phyloP scores from a whole-genome alignment of 768 basidiomycete genomes.

The Dictyophora rubrovolvata region DNA sequence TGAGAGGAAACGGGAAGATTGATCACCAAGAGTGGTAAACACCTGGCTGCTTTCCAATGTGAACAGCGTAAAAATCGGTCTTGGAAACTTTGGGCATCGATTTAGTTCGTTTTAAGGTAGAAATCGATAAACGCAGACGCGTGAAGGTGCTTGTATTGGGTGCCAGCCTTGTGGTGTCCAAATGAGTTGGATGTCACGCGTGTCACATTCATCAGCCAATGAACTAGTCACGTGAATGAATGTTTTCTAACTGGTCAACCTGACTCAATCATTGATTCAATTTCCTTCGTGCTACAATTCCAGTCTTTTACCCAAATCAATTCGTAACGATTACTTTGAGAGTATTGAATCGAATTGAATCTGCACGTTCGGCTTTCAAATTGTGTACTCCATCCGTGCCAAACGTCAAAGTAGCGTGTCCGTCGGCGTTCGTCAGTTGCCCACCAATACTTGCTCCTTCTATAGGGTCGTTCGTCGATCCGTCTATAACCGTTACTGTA shows the following conservation, averaged over 20 bases:
- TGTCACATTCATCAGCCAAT: too few species aligned
- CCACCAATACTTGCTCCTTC: constrained; percentile 25
- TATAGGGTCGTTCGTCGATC: constrained; percentile 22
- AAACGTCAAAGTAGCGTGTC: constrained; percentile 23
- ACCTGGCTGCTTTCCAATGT: constrained; percentile 50
- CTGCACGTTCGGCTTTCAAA: constrained; percentile 25
- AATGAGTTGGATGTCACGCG: too few species aligned
- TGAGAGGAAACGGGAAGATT: background rate
- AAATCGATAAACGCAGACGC: too few species aligned
- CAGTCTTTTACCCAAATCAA: background rate
- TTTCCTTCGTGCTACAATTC: too few species aligned
- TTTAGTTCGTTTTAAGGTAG: background rate
- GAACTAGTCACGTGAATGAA: too few species aligned
- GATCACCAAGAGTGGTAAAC: constrained; percentile 63
- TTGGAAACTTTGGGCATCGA: constrained; percentile 32
- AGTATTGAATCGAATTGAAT: constrained; percentile 25
- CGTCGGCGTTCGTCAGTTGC: constrained; percentile 16
- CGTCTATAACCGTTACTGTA: constrained; percentile 29
- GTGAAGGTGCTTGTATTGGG: too few species aligned
- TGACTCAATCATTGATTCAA: too few species aligned
- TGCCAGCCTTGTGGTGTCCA: too few species aligned
- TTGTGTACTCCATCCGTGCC: constrained; percentile 14
- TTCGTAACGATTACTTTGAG: constrained; percentile 10
- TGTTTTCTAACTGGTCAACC: too few species aligned
- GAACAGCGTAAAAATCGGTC: constrained; percentile 63